Conservation (phyloP, 106 monocot genomes). For the Dioscorea alata region DNA sequence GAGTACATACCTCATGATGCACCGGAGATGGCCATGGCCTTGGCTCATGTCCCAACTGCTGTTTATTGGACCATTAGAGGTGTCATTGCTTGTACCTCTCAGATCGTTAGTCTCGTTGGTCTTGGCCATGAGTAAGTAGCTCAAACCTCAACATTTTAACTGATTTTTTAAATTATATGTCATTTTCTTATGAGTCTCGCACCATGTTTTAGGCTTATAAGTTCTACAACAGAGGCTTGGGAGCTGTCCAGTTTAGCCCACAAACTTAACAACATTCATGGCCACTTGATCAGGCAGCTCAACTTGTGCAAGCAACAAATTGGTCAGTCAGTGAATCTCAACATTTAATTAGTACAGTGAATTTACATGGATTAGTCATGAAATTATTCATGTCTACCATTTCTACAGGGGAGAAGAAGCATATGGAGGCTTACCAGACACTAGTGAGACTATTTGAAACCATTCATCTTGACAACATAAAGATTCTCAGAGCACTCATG, state of each 20-base stretch:
- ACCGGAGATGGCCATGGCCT: conserved; percentile 36
- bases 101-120: conserved; percentile 54
- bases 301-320: conserved; percentile 33
- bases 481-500: conserved; percentile 61
- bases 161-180: too few relatives aligned
- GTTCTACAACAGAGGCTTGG: conserved; percentile 65
- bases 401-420: conserved; percentile 50
- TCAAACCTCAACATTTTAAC: not conserved
- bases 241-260: conserved; percentile 82
- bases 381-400: too few relatives aligned
- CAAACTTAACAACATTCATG: conserved; percentile 59
- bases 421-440: conserved; percentile 50
- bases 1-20: conserved; percentile 46
- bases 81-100: conserved; percentile 49
- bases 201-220: conserved; percentile 37
- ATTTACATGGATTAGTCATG: too few relatives aligned
- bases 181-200: not conserved
- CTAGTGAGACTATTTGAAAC: conserved; percentile 58
- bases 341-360: too few relatives aligned
- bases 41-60: conserved; percentile 61
- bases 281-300: conserved; percentile 55
- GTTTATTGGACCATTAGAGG: conserved; percentile 69
- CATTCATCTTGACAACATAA: conserved; percentile 72
- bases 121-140: conserved; percentile 55
- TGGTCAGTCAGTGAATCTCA: conserved; percentile 22